Evolutionary conservation across 2,329 filamentous ascomycete genomes (phyloP).

Genomic region (Pyrenophora tritici-repentis): DNA sequence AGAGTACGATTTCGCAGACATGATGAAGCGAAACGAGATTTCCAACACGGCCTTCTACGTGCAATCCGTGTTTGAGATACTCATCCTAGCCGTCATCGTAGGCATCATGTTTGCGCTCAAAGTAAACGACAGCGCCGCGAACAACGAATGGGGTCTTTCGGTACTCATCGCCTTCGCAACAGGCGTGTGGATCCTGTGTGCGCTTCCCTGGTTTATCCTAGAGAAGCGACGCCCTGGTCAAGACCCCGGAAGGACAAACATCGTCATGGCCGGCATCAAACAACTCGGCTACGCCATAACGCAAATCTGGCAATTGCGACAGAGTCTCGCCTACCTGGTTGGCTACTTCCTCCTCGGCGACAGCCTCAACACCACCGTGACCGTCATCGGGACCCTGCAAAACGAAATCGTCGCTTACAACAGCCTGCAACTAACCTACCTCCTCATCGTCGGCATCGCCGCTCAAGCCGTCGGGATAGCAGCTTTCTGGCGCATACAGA

Average conservation of each 20-base stretch:
- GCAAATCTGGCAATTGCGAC: slow-evolving; percentile 68
- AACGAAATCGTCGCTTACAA: slow-evolving; percentile 69
- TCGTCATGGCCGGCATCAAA: slow-evolving; percentile 63
- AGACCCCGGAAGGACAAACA: slow-evolving; percentile 55
- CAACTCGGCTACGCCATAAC: slow-evolving; percentile 61
- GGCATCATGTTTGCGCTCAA: slow-evolving; percentile 60
- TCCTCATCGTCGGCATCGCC: slow-evolving; percentile 68
- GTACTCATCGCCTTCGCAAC: slow-evolving; percentile 69
- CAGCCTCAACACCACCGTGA: slow-evolving; percentile 71
- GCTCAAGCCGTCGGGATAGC: slow-evolving; percentile 68
- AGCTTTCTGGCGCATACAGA: slow-evolving; percentile 65
- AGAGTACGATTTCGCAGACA: slow-evolving; percentile 59
- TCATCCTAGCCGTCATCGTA: slow-evolving; percentile 42
- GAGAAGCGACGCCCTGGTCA: slow-evolving; percentile 69
- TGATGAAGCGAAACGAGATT: slow-evolving; percentile 65
- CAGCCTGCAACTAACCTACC: slow-evolving; percentile 67
- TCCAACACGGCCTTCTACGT: slow-evolving; percentile 68
- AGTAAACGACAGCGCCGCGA: slow-evolving; percentile 62
- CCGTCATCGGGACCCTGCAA: slow-evolving; percentile 68
- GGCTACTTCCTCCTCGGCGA: slow-evolving; percentile 72
- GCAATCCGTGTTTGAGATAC: slow-evolving; percentile 65
- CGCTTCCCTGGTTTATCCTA: slow-evolving; percentile 69
- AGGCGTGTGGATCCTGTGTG: slow-evolving; percentile 66
- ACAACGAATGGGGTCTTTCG: slow-evolving; percentile 70
- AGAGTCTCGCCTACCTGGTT: slow-evolving; percentile 66